Conservation (phyloP, 1,284 basidiomycete genomes). For the Sporisorium graminicola region DNA sequence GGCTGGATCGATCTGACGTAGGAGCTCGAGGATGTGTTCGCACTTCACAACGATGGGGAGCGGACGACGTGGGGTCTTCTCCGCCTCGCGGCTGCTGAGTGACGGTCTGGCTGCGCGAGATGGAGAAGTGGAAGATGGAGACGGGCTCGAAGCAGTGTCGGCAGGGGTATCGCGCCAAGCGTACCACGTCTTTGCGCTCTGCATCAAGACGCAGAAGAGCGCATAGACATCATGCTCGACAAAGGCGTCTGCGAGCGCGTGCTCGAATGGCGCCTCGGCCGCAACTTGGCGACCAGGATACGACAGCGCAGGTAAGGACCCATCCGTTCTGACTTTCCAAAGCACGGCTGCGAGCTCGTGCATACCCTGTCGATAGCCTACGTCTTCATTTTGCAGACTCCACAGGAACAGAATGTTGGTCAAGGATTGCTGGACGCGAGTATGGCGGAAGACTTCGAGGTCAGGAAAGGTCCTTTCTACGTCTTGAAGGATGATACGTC, state of each 20-base stretch:
- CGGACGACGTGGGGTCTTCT: neutral
- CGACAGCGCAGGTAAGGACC: no score
- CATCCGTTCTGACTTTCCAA: slow-evolving; percentile 52
- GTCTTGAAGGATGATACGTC: slow-evolving; percentile 55
- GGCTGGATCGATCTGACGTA: slow-evolving; percentile 50
- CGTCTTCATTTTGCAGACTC: slow-evolving; percentile 52
- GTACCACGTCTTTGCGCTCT: slow-evolving; percentile 55
- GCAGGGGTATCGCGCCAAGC: slow-evolving; percentile 44
- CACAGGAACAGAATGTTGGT: slow-evolving; percentile 64
- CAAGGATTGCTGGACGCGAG: slow-evolving; percentile 42
- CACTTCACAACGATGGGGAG: slow-evolving; percentile 51
- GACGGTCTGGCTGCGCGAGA: slow-evolving; percentile 7
- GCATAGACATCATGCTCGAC: slow-evolving; percentile 62
- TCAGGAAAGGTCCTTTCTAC: slow-evolving; percentile 63
- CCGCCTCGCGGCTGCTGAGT: neutral
- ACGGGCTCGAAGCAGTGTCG: neutral
- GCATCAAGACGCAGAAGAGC: slow-evolving; percentile 59
- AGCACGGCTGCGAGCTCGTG: slow-evolving; percentile 66
- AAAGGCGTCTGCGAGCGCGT: slow-evolving; percentile 40
- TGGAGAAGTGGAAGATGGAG: slow-evolving; percentile 8
- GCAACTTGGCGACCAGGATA: no score
- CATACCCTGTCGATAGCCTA: slow-evolving; percentile 69
- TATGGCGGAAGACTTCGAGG: slow-evolving; percentile 35
- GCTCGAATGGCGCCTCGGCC: slow-evolving; percentile 29
- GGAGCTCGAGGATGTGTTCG: slow-evolving; percentile 40